Percentiles rank a stretch among this genome's conserved stretches.
phyloP scores from a whole-genome alignment of 768 basidiomycete genomes.

The Phylloporus sp. region DNA sequence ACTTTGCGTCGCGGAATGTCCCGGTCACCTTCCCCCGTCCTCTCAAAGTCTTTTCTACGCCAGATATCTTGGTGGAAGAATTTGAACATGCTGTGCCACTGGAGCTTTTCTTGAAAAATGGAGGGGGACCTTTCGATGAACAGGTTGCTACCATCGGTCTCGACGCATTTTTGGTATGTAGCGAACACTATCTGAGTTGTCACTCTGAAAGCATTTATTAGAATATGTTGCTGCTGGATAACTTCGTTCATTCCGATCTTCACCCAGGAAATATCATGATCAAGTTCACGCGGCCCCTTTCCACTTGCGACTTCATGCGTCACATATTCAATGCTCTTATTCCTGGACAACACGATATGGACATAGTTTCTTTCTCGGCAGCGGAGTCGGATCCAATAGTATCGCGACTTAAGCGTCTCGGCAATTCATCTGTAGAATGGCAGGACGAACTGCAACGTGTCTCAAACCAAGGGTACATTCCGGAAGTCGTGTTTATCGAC shows the following conservation, averaged over 20 bases:
- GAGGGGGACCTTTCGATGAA: constrained; percentile 88
- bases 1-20: constrained; percentile 76
- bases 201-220: constrained; percentile 28
- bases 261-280: constrained; percentile 97
- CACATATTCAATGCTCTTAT: constrained; percentile 58
- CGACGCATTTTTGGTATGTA: constrained; percentile 87
- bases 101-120: constrained; percentile 81
- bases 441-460: constrained; percentile 59
- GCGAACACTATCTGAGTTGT: background rate
- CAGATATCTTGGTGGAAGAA: constrained; percentile 86
- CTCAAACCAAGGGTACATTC: constrained; percentile 71
- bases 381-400: constrained; percentile 62
- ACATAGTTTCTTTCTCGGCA: constrained; percentile 23
- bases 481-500: constrained; percentile 95
- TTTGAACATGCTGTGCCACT: constrained; percentile 90
- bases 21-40: constrained; percentile 91
- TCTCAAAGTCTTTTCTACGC: constrained; percentile 73
- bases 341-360: constrained; percentile 31
- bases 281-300: constrained; percentile 87
- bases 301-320: constrained; percentile 58
- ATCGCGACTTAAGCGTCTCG: constrained; percentile 59
- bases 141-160: constrained; percentile 88
- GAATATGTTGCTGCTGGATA: constrained; percentile 98
- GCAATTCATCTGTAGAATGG: constrained; percentile 64
- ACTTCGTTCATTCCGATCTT: constrained; percentile 91